Conservation (phyloP, 768 basidiomycete species). For the Boletus vinaceobasis region DNA sequence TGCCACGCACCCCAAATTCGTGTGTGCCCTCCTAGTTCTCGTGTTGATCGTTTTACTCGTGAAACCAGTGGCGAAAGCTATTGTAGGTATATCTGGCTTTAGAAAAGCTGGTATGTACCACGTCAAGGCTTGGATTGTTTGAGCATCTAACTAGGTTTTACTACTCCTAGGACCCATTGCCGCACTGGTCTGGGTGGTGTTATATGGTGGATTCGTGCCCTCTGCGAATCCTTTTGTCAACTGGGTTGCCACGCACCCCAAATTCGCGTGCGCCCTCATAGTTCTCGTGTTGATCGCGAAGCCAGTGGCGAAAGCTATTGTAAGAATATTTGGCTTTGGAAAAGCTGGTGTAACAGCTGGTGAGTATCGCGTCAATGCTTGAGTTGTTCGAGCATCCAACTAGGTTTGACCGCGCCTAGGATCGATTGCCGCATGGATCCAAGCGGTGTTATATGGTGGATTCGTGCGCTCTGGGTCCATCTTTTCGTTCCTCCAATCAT, state of each 20-base stretch:
- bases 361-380: not conserved
- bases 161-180: slow-evolving; percentile 9
- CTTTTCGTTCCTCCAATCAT: slow-evolving; percentile 9
- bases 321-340: not conserved
- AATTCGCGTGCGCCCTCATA: rapidly evolving
- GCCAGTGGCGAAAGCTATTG: not conserved
- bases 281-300: not conserved
- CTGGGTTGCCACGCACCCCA: not conserved
- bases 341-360: not conserved
- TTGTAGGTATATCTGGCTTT: not conserved
- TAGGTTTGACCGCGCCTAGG: not conserved
- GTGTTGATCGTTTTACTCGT: not conserved
- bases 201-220: slow-evolving; percentile 3
- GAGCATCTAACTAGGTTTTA: not conserved
- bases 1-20: not conserved
- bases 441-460: not conserved
- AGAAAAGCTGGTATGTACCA: slow-evolving; percentile 1
- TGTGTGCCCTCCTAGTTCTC: not conserved
- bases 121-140: not conserved
- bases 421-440: not conserved
- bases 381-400: not conserved
- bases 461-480: not conserved
- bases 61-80: not conserved
- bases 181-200: not conserved
- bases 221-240: not conserved